Evolutionary conservation across 768 basidiomycete species (phyloP).

Genomic region (Suillus variegatus): DNA sequence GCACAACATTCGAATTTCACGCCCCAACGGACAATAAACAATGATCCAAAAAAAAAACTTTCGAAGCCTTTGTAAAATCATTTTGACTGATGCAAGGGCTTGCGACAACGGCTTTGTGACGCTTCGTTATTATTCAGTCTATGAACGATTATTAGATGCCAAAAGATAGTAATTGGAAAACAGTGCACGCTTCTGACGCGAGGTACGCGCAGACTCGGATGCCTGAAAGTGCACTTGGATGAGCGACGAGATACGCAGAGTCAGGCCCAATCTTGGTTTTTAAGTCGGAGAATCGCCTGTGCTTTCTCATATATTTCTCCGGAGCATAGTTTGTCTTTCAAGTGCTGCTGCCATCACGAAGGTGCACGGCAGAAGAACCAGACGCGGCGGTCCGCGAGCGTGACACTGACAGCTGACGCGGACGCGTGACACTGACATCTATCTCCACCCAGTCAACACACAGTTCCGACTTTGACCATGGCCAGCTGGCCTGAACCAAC

Average conservation of each 20-base stretch:
- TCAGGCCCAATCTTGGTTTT: slow-evolving; percentile 28
- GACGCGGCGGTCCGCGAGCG: background rate
- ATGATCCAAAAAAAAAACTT: too few species aligned
- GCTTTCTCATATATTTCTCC: slow-evolving; percentile 27
- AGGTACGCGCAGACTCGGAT: slow-evolving; percentile 28
- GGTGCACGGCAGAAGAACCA: background rate
- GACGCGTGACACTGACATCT: slow-evolving; percentile 5
- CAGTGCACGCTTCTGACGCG: slow-evolving; percentile 32
- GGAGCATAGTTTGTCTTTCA: slow-evolving; percentile 22
- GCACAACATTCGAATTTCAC: slow-evolving; percentile 19
- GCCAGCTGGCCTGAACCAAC: background rate
- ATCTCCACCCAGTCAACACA: too few species aligned
- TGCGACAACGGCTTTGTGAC: slow-evolving; percentile 25
- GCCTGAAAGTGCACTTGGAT: slow-evolving; percentile 24
- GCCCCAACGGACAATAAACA: too few species aligned
- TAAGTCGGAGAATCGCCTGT: slow-evolving; percentile 20
- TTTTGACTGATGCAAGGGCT: slow-evolving; percentile 24
- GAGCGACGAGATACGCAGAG: slow-evolving; percentile 26
- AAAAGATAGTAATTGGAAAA: background rate
- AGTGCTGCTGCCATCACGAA: slow-evolving; percentile 18
- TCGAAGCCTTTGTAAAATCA: slow-evolving; percentile 21
- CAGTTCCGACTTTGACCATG: too few species aligned
- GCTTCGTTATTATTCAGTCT: slow-evolving; percentile 32
- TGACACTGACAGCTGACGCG: background rate
- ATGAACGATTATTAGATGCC: background rate